Conservation (phyloP, 805 yeast genomes). For the Ogataea henricii region DNA sequence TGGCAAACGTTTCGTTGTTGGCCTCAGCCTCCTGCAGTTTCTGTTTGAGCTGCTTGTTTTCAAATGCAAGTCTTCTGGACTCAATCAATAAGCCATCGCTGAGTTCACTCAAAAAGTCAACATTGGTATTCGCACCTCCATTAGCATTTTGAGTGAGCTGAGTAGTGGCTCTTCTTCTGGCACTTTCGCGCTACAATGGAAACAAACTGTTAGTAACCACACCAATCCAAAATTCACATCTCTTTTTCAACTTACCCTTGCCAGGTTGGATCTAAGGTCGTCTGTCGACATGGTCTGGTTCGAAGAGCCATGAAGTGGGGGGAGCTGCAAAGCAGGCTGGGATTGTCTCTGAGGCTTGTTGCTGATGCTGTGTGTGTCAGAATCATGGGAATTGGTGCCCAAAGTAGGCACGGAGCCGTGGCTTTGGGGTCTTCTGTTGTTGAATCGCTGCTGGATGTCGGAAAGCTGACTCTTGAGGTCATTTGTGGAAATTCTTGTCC, state of each 20-base stretch:
- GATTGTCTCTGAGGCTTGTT: background rate
- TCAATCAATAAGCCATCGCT: slow-evolving; percentile 72
- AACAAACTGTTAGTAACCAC: slow-evolving; percentile 7
- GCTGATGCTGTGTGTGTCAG: background rate
- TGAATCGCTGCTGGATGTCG: slow-evolving; percentile 41
- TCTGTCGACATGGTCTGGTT: slow-evolving; percentile 5
- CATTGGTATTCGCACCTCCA: slow-evolving; percentile 50
- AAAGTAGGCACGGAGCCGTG: background rate
- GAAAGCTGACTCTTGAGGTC: slow-evolving; percentile 44
- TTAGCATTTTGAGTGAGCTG: slow-evolving; percentile 12
- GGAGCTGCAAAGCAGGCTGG: background rate
- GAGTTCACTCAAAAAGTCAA: slow-evolving; percentile 70
- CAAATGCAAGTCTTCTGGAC: slow-evolving; percentile 70
- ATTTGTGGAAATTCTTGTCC: slow-evolving; percentile 27
- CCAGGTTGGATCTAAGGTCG: slow-evolving; percentile 8
- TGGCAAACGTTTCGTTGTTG: slow-evolving; percentile 43
- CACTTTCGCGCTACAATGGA: slow-evolving; percentile 17
- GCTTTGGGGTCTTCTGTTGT: slow-evolving; percentile 16
- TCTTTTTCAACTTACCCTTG: slow-evolving; percentile 15
- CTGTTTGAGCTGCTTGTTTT: slow-evolving; percentile 49
- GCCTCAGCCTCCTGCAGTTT: slow-evolving; percentile 45
- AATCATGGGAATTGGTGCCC: background rate
- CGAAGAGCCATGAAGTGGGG: background rate
- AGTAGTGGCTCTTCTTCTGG: slow-evolving; percentile 14
- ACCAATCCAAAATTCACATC: background rate